Conservation (phyloP, 2,329 filamentous ascomycete species). For the Fusarium robinianum region DNA sequence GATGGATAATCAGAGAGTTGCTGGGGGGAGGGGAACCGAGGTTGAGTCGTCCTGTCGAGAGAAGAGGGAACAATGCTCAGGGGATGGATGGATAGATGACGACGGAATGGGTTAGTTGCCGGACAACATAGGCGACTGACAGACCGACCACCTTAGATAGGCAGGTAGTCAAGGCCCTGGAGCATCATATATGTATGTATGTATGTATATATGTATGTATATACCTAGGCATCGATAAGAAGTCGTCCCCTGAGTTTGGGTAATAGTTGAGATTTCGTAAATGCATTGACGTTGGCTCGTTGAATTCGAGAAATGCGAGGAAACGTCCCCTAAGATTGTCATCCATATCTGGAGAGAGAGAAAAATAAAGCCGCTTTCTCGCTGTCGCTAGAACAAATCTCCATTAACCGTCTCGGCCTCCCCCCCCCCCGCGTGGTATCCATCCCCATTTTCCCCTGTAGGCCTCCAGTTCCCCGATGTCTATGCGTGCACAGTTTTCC, state of each 20-base stretch:
- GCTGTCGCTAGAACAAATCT: conserved; percentile 26
- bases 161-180: conserved; percentile 1
- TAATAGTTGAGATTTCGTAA: conserved; percentile 10
- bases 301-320: conserved; percentile 22
- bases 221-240: neutral
- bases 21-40: neutral
- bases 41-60: neutral
- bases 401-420: conserved; percentile 22
- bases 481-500: conserved; percentile 18
- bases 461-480: conserved; percentile 8
- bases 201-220: no score
- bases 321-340: conserved; percentile 19
- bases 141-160: no score
- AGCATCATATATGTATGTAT: no score
- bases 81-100: no score
- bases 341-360: conserved; percentile 22
- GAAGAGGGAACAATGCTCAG: neutral
- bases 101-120: no score
- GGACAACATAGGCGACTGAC: no score
- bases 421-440: conserved; percentile 23
- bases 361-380: conserved; percentile 28
- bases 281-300: conserved; percentile 31
- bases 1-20: neutral
- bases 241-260: conserved; percentile 7
- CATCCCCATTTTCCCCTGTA: conserved; percentile 11